phyloP scores from a whole-genome alignment of 169 alveolate genomes.

The Condylostoma magnum region DNA sequence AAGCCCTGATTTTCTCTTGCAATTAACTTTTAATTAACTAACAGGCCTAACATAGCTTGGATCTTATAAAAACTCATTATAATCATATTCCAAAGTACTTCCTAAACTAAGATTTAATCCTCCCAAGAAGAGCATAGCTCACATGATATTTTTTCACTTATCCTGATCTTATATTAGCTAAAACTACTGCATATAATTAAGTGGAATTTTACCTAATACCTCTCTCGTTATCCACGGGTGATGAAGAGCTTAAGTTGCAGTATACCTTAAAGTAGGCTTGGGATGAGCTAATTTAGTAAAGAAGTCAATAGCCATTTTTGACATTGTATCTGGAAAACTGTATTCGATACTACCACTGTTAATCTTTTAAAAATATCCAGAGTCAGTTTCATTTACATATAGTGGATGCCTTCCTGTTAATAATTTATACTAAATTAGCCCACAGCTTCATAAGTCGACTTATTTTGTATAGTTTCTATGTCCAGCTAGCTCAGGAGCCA shows the following conservation, averaged over 20 bases:
- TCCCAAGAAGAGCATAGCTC: too few relatives aligned
- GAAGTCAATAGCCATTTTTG: constrained; percentile 50
- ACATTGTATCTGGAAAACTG: constrained; percentile 12
- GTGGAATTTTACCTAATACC: too few relatives aligned
- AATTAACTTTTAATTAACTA: too few relatives aligned
- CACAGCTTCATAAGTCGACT: constrained; percentile 62
- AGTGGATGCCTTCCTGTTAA: constrained; percentile 61
- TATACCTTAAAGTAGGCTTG: constrained; percentile 57
- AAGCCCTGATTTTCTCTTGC: too few relatives aligned
- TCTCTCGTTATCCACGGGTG: constrained; percentile 84
- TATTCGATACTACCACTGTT: constrained; percentile 27
- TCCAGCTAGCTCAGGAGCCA: constrained; percentile 74
- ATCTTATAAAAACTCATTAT: too few relatives aligned
- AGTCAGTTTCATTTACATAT: constrained; percentile 32
- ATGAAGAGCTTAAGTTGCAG: constrained; percentile 52
- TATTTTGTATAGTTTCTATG: constrained; percentile 44
- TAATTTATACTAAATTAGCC: constrained; percentile 59
- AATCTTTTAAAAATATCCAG: constrained; percentile 21
- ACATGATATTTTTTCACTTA: too few relatives aligned
- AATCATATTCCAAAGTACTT: too few relatives aligned
- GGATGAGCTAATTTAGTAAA: constrained; percentile 53
- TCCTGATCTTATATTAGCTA: too few relatives aligned
- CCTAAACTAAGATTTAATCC: too few relatives aligned
- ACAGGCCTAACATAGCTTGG: too few relatives aligned
- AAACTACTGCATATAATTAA: too few relatives aligned